phyloP scores from a whole-genome alignment of 306 rosid species.

The Geum urbanum region DNA sequence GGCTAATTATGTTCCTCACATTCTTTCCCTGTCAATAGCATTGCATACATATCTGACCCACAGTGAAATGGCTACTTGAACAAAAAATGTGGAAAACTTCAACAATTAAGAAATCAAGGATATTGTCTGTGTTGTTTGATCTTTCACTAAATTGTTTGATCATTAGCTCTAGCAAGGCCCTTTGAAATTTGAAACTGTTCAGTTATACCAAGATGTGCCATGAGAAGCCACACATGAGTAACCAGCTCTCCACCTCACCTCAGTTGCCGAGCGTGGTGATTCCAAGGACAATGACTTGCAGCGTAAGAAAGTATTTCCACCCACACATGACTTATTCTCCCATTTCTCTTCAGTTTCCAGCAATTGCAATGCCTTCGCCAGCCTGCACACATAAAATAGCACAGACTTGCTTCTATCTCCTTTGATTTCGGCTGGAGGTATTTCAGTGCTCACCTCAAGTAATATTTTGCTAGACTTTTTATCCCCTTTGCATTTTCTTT shows the following conservation, averaged over 20 bases:
- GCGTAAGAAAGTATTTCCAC: conserved; percentile 13
- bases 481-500: not conserved
- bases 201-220: conserved; percentile 32
- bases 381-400: conserved; percentile 22
- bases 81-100: no score
- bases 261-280: conserved; percentile 9
- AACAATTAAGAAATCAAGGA: no score
- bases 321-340: conserved; percentile 3
- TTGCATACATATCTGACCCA: no score
- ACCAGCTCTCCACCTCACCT: conserved; percentile 22
- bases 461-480: not conserved
- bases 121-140: no score
- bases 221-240: conserved; percentile 35
- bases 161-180: not conserved
- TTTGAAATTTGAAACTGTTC: not conserved
- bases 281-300: conserved; percentile 7
- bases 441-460: not conserved
- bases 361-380: conserved; percentile 3
- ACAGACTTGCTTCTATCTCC: conserved; percentile 22
- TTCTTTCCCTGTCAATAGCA: no score
- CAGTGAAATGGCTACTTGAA: no score
- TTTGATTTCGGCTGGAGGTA: not conserved
- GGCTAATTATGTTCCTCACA: no score
- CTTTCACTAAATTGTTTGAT: no score
- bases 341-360: not conserved